A percentile compares a stretch with the other conserved stretches of the same genome.
These are phyloP conservation scores for Colletotrichum acutatum DNA, from an alignment of 2,329 filamentous ascomycete genomes.

Conservation along the genomic window DNA sequence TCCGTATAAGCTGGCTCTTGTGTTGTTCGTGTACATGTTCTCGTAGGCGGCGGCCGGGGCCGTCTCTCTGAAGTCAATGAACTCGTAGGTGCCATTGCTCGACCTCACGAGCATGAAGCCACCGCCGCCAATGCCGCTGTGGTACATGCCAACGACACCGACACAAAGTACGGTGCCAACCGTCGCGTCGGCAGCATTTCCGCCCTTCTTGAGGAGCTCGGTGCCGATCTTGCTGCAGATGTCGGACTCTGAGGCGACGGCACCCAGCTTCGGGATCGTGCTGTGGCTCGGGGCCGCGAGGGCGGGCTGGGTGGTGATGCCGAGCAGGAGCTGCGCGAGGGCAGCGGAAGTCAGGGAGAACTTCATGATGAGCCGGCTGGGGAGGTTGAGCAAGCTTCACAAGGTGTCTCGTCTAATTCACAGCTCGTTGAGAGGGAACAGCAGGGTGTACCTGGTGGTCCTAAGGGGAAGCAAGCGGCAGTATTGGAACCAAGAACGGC, in stretches of 20 bases:
- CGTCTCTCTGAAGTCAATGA: slow-evolving; percentile 86
- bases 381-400: neutral
- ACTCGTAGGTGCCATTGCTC: slow-evolving; percentile 76
- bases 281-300: slow-evolving; percentile 10
- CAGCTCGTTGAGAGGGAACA: neutral
- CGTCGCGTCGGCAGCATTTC: slow-evolving; percentile 75
- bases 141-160: slow-evolving; percentile 73
- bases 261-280: slow-evolving; percentile 54
- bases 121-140: slow-evolving; percentile 79
- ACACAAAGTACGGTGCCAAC: slow-evolving; percentile 74
- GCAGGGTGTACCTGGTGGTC: neutral
- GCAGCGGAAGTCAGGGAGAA: slow-evolving; percentile 27
- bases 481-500: neutral
- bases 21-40: slow-evolving; percentile 83
- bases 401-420: neutral
- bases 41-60: slow-evolving; percentile 82
- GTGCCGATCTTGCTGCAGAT: slow-evolving; percentile 71
- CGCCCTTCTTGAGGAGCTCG: slow-evolving; percentile 65
- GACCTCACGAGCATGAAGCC: slow-evolving; percentile 81
- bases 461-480: neutral
- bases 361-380: slow-evolving; percentile 14
- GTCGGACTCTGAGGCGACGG: slow-evolving; percentile 69
- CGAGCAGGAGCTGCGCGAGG: slow-evolving; percentile 29
- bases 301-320: slow-evolving; percentile 8
- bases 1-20: slow-evolving; percentile 70